Percentiles rank a stretch among this genome's conserved stretches.
Conservation (phyloP, 2,329 filamentous ascomycete genomes). For the Cladosporium phlei region DNA sequence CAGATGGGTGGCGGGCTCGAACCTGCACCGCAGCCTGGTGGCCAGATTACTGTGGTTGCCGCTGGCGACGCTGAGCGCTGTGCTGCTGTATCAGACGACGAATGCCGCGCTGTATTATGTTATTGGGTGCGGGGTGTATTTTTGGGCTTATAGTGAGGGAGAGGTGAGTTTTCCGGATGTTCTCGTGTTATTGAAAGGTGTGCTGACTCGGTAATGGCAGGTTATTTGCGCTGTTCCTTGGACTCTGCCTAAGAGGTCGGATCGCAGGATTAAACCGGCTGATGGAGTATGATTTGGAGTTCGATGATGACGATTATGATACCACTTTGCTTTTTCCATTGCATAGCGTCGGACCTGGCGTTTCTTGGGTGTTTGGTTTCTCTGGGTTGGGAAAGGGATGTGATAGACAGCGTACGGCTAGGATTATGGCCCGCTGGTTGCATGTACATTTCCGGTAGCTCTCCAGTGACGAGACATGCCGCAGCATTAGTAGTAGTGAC, state of each 20-base stretch:
- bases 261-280: slow-evolving; percentile 17
- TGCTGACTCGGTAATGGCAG: slow-evolving; percentile 24
- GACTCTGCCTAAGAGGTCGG: slow-evolving; percentile 44
- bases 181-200: background rate
- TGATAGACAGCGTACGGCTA: background rate
- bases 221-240: slow-evolving; percentile 47
- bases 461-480: background rate
- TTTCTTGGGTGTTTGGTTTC: background rate
- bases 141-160: slow-evolving; percentile 95
- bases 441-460: too few species aligned
- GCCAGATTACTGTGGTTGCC: slow-evolving; percentile 78
- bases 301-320: background rate
- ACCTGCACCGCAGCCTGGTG: slow-evolving; percentile 82
- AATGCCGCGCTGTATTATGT: slow-evolving; percentile 91
- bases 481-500: too few species aligned
- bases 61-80: slow-evolving; percentile 66
- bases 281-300: slow-evolving; percentile 21
- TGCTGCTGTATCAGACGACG: slow-evolving; percentile 84
- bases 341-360: slow-evolving; percentile 18
- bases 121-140: slow-evolving; percentile 80
- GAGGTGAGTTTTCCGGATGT: slow-evolving; percentile 61
- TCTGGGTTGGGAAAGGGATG: background rate
- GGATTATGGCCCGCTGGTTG: too few species aligned
- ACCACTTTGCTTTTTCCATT: slow-evolving; percentile 13
- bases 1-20: slow-evolving; percentile 66